A percentile compares a stretch with the other conserved stretches of the same genome.
These are phyloP conservation scores for Nothophoma quercina DNA, from an alignment of 2,329 filamentous ascomycete genomes.

Conservation along the genomic window DNA sequence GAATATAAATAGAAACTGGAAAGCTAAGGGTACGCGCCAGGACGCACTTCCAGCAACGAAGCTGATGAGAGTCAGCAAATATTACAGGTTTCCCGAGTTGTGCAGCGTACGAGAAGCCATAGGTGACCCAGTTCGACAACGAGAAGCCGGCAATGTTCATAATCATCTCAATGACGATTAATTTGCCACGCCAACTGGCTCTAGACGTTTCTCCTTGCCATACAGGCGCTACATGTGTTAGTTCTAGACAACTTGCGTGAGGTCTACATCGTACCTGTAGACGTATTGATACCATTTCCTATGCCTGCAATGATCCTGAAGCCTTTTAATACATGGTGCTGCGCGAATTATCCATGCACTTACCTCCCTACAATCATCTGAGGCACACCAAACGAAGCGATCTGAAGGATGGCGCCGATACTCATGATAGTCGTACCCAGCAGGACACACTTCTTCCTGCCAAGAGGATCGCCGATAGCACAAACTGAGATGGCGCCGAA, in stretches of 20 bases:
- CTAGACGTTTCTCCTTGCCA: constrained; percentile 63
- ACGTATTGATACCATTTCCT: constrained; percentile 61
- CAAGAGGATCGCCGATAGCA: constrained; percentile 56
- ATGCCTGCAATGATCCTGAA: constrained; percentile 55
- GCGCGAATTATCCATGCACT: too few relatives aligned
- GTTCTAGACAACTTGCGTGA: background rate
- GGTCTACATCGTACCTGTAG: constrained; percentile 53
- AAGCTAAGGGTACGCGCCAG: constrained; percentile 48
- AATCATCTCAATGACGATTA: constrained; percentile 59
- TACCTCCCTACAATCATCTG: constrained; percentile 59
- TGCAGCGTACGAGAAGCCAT: constrained; percentile 55
- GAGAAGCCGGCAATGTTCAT: constrained; percentile 61
- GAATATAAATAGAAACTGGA: constrained; percentile 60
- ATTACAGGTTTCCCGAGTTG: background rate
- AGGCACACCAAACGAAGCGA: constrained; percentile 54
- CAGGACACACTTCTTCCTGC: constrained; percentile 58
- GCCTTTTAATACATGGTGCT: too few relatives aligned
- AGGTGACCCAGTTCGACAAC: constrained; percentile 62
- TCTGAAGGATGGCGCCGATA: constrained; percentile 58
- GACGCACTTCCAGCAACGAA: constrained; percentile 27
- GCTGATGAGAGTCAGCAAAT: constrained; percentile 9
- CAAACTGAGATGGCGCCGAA: constrained; percentile 60
- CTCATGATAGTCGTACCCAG: constrained; percentile 59
- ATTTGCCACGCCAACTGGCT: constrained; percentile 52
- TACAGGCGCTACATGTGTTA: constrained; percentile 55